Conservation (phyloP, 1,284 basidiomycete genomes). For the Rhodotorula sp. region DNA sequence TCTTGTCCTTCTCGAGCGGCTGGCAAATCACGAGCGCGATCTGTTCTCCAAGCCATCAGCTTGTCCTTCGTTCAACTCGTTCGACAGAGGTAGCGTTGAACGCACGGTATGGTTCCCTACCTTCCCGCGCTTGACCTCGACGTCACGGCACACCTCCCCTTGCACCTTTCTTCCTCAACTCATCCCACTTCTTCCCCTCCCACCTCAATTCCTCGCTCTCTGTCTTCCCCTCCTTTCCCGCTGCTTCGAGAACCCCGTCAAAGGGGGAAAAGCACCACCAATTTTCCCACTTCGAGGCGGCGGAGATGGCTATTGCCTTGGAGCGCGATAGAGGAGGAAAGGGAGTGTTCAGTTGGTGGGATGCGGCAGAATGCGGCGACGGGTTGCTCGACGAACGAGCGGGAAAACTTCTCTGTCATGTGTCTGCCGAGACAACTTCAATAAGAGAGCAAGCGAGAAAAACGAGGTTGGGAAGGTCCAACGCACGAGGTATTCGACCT, state of each 20-base stretch:
- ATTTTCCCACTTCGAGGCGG: too few relatives aligned
- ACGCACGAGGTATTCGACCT: constrained; percentile 15
- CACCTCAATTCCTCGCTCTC: not conserved
- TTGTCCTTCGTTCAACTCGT: not conserved
- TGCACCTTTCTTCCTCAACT: not conserved
- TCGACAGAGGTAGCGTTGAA: not conserved
- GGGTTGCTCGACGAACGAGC: not conserved
- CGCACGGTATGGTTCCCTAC: not conserved
- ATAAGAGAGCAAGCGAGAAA: not conserved
- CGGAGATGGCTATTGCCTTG: too few relatives aligned
- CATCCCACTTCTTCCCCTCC: not conserved
- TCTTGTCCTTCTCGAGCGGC: not conserved
- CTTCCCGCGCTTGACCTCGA: not conserved
- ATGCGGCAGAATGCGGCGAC: not conserved
- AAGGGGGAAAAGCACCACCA: not conserved
- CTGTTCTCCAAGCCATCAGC: not conserved
- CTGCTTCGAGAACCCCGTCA: not conserved
- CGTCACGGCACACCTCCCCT: not conserved
- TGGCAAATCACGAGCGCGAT: not conserved
- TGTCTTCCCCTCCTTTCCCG: not conserved
- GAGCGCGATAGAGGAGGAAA: not conserved
- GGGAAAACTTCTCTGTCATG: not conserved
- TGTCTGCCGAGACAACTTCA: not conserved
- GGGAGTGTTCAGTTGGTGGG: not conserved
- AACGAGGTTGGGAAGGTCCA: not conserved